A percentile compares a stretch with the other conserved stretches of the same genome.
phyloP scores from a whole-genome alignment of 495 filamentous ascomycete genomes.

The Xylaria sp. region DNA sequence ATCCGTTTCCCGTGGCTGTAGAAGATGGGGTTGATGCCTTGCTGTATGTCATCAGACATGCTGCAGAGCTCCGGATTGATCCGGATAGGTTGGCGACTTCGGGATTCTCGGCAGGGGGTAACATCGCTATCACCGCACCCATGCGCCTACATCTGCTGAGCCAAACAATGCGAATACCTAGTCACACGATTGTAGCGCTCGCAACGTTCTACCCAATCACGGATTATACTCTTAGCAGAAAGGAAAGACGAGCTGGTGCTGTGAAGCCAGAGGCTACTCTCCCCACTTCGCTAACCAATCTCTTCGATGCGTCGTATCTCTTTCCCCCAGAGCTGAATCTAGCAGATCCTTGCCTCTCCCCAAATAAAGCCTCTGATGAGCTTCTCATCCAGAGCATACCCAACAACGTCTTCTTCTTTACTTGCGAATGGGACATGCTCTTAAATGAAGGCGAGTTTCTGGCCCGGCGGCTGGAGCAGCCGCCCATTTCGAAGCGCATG shows the following conservation, averaged over 20 bases:
- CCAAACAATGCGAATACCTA: constrained; percentile 34
- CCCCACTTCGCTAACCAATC: constrained; percentile 73
- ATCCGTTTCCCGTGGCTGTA: constrained; percentile 77
- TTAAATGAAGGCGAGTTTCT: constrained; percentile 77
- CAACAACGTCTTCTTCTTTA: constrained; percentile 65
- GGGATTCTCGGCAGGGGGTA: constrained; percentile 89
- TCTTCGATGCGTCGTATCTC: constrained; percentile 89
- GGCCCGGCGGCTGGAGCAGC: constrained; percentile 61
- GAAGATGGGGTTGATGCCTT: constrained; percentile 78
- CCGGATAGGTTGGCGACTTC: constrained; percentile 66
- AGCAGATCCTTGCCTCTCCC: constrained; percentile 48
- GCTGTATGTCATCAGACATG: constrained; percentile 67
- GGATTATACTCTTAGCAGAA: constrained; percentile 80
- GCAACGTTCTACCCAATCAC: constrained; percentile 85
- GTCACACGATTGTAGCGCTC: constrained; percentile 46
- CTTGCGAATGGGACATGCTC: constrained; percentile 94
- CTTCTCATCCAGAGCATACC: constrained; percentile 52
- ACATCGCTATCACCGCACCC: constrained; percentile 81
- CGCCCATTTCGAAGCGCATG: constrained; percentile 70
- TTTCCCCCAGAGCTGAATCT: constrained; percentile 53
- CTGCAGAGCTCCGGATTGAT: constrained; percentile 56
- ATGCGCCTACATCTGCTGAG: constrained; percentile 62
- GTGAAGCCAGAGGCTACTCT: constrained; percentile 74
- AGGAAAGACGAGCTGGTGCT: constrained; percentile 68
- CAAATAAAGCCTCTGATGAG: constrained; percentile 48